A percentile compares a stretch with the other conserved stretches of the same genome.
These are phyloP conservation scores for Plenodomus lindquistii DNA, from an alignment of 2,329 filamentous ascomycete species.

Conservation along the genomic window DNA sequence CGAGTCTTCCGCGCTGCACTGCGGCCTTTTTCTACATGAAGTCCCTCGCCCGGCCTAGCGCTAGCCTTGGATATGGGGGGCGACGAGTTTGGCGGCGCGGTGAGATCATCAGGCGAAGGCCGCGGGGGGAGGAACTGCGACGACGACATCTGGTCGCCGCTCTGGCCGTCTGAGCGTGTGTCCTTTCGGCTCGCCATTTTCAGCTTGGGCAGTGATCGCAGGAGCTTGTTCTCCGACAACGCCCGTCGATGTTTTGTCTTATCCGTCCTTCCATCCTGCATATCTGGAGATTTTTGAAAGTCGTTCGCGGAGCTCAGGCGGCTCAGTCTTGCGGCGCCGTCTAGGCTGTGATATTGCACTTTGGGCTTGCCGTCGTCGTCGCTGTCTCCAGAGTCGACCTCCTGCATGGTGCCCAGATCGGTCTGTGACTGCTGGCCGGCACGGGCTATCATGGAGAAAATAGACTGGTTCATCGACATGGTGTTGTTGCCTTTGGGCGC, in stretches of 20 bases:
- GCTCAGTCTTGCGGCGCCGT: conserved; percentile 41
- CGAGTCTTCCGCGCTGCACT: conserved; percentile 29
- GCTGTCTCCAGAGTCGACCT: conserved; percentile 73
- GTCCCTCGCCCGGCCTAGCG: conserved; percentile 24
- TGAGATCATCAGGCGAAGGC: conserved; percentile 21
- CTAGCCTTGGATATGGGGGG: conserved; percentile 22
- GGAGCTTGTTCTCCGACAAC: conserved; percentile 66
- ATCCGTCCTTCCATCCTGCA: conserved; percentile 18
- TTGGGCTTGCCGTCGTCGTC: conserved; percentile 52
- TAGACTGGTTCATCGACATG: conserved; percentile 86
- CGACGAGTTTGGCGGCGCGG: conserved; percentile 12
- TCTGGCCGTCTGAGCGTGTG: conserved; percentile 22
- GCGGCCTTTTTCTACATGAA: conserved; percentile 26
- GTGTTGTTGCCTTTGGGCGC: conserved; percentile 55
- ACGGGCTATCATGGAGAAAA: conserved; percentile 90
- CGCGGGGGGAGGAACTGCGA: conserved; percentile 45
- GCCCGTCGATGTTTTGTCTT: conserved; percentile 58
- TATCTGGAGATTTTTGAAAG: conserved; percentile 22
- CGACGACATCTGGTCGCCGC: conserved; percentile 57
- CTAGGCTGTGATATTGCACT: conserved; percentile 32
- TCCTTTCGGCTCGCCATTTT: conserved; percentile 42
- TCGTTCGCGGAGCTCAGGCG: conserved; percentile 40
- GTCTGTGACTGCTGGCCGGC: conserved; percentile 80
- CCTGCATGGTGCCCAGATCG: conserved; percentile 82
- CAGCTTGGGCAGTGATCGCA: conserved; percentile 67